Conservation (phyloP, 2,329 filamentous ascomycete species). For the Xylogone sp. region DNA sequence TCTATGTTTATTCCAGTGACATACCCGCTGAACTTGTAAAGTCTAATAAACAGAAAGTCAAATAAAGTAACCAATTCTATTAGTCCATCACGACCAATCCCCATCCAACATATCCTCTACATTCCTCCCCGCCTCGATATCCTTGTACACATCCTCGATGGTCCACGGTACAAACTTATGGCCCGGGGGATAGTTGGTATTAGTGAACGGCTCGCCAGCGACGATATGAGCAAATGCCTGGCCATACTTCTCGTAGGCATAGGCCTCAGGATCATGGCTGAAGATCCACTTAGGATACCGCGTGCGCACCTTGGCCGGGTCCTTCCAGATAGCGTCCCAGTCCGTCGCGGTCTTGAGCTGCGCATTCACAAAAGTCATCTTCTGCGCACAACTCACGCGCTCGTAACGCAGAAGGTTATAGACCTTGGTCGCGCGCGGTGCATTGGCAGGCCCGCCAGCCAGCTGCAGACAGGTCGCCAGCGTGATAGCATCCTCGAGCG, state of each 20-base stretch:
- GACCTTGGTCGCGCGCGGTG: too few relatives aligned
- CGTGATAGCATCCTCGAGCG: too few relatives aligned
- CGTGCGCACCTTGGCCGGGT: slow-evolving; percentile 1
- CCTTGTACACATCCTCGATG: slow-evolving; percentile 37
- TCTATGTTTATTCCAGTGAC: too few relatives aligned
- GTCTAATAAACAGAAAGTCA: too few relatives aligned
- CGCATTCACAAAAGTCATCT: slow-evolving; percentile 2
- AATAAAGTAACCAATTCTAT: too few relatives aligned
- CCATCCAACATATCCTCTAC: slow-evolving; percentile 29
- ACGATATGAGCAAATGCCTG: background rate
- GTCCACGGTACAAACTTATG: slow-evolving; percentile 36
- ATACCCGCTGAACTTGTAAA: too few relatives aligned
- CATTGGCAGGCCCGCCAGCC: too few relatives aligned
- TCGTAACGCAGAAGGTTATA: too few relatives aligned
- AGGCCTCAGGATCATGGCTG: slow-evolving; percentile 6
- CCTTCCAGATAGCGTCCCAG: slow-evolving; percentile 2
- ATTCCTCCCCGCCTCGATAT: slow-evolving; percentile 29
- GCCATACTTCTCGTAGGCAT: slow-evolving; percentile 5
- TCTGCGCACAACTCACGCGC: slow-evolving; percentile 3
- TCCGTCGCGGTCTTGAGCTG: slow-evolving; percentile 2
- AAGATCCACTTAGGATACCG: slow-evolving; percentile 5
- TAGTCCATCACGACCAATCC: too few relatives aligned
- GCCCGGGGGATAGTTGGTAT: slow-evolving; percentile 32
- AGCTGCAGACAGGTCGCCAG: too few relatives aligned
- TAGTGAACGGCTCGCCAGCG: slow-evolving; percentile 19